A percentile compares a stretch with the other conserved stretches of the same genome.
These are phyloP conservation scores for Neoascochyta sp. DNA, from an alignment of 2,329 filamentous ascomycete species.

Conservation along the genomic window DNA sequence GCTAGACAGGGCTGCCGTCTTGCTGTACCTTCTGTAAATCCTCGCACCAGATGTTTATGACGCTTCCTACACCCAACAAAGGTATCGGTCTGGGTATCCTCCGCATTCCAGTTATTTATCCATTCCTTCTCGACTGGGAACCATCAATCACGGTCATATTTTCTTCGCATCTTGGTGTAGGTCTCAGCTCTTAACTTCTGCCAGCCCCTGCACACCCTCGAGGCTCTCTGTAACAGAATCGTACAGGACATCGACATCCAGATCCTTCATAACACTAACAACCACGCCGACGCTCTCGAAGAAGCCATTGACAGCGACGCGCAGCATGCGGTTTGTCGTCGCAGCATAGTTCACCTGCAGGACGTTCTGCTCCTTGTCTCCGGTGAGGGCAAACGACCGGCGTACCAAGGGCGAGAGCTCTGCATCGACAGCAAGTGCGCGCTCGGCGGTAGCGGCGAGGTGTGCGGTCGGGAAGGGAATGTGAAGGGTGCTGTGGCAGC, in stretches of 20 bases:
- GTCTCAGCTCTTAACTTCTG: slow-evolving; percentile 41
- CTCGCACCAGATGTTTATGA: too few relatives aligned
- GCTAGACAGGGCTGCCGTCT: too few relatives aligned
- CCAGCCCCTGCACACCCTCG: slow-evolving; percentile 67
- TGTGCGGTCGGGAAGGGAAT: slow-evolving; percentile 78
- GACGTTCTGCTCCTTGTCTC: slow-evolving; percentile 43
- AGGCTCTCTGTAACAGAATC: slow-evolving; percentile 41
- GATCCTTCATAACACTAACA: slow-evolving; percentile 81
- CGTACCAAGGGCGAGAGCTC: slow-evolving; percentile 83
- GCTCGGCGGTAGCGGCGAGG: slow-evolving; percentile 71
- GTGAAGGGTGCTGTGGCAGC: slow-evolving; percentile 60
- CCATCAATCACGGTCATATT: too few relatives aligned
- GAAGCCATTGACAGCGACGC: slow-evolving; percentile 93
- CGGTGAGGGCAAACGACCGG: slow-evolving; percentile 60
- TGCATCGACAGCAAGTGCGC: slow-evolving; percentile 76
- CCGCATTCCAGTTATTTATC: too few relatives aligned
- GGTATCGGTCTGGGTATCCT: too few relatives aligned
- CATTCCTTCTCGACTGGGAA: too few relatives aligned
- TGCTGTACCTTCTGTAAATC: too few relatives aligned
- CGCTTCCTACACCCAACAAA: too few relatives aligned
- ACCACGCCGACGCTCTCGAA: slow-evolving; percentile 86
- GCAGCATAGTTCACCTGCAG: slow-evolving; percentile 76
- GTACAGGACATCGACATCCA: slow-evolving; percentile 78
- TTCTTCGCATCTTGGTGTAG: too few relatives aligned
- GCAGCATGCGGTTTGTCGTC: slow-evolving; percentile 92